phyloP scores from a whole-genome alignment of 176 grass and related monocot genomes.

The Carex myosuroides region DNA sequence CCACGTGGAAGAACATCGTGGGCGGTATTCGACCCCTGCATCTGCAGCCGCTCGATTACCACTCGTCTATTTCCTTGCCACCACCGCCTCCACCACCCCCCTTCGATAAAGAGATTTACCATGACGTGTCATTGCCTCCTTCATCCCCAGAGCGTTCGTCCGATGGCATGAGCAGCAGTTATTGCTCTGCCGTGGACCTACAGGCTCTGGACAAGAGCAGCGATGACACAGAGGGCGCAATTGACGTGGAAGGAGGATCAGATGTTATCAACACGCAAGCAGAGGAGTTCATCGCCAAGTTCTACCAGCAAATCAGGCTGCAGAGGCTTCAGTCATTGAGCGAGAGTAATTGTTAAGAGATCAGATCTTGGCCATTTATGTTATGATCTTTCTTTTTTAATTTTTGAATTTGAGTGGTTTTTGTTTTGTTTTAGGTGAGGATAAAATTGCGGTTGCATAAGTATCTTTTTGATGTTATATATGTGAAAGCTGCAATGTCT shows the following conservation, averaged over 20 bases:
- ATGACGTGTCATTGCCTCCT: slow-evolving; percentile 38
- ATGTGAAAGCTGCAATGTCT: neutral
- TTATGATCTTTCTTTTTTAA: neutral
- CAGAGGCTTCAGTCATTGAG: slow-evolving; percentile 32
- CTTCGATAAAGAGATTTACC: slow-evolving; percentile 35
- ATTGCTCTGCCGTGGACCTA: slow-evolving; percentile 49
- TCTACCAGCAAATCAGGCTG: slow-evolving; percentile 58
- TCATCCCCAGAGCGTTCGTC: slow-evolving; percentile 9
- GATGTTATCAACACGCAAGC: slow-evolving; percentile 49
- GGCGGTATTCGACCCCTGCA: slow-evolving; percentile 48
- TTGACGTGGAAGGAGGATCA: neutral
- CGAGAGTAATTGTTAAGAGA: slow-evolving; percentile 5
- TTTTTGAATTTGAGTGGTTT: neutral
- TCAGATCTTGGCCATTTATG: neutral
- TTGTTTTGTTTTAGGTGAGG: neutral
- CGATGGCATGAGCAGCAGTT: slow-evolving; percentile 34
- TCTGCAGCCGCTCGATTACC: slow-evolving; percentile 30
- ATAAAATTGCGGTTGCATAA: neutral
- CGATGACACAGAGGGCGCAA: neutral
- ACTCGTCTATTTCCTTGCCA: neutral
- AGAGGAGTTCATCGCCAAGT: slow-evolving; percentile 57
- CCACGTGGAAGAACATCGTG: slow-evolving; percentile 39
- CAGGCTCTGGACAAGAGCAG: neutral
- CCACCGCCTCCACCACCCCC: slow-evolving; percentile 24
- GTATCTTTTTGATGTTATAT: neutral